Evolutionary conservation across 2,329 filamentous ascomycete genomes (phyloP).

Genomic region (Myriosclerotinia scirpicola): DNA sequence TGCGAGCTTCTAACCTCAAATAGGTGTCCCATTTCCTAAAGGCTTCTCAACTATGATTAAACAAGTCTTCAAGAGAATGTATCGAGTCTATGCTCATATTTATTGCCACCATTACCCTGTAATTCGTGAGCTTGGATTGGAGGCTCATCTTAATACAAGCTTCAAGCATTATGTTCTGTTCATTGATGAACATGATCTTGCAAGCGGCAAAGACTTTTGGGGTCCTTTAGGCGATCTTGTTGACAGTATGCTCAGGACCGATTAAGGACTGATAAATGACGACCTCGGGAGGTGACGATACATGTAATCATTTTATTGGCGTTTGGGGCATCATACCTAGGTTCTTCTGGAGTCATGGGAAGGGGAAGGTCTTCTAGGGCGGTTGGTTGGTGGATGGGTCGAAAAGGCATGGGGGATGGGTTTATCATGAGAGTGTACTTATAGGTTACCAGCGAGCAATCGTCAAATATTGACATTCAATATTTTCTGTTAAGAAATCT

Average conservation of each 20-base stretch:
- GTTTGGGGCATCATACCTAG: slow-evolving; percentile 30
- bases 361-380: slow-evolving; percentile 26
- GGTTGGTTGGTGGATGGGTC: neutral
- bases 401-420: slow-evolving; percentile 10
- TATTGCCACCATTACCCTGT: slow-evolving; percentile 99
- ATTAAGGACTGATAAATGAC: slow-evolving; percentile 44
- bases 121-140: slow-evolving; percentile 88
- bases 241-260: slow-evolving; percentile 95
- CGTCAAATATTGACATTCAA: slow-evolving; percentile 16
- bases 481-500: neutral
- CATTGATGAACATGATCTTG: slow-evolving; percentile 92
- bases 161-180: slow-evolving; percentile 99
- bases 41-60: slow-evolving; percentile 84
- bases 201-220: slow-evolving; percentile 95
- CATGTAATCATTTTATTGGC: slow-evolving; percentile 32
- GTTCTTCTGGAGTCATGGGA: slow-evolving; percentile 15
- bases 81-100: slow-evolving; percentile 97
- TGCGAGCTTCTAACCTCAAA: slow-evolving; percentile 26
- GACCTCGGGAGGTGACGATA: slow-evolving; percentile 26
- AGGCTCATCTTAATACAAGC: slow-evolving; percentile 96
- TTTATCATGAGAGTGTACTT: slow-evolving; percentile 18
- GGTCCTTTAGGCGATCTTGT: slow-evolving; percentile 92
- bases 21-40: slow-evolving; percentile 91
- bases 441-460: slow-evolving; percentile 21
- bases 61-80: slow-evolving; percentile 98